Percentiles rank a stretch among this genome's conserved stretches.
Evolutionary conservation across 2,329 filamentous ascomycete genomes (phyloP).

Genomic region (Fusarium luffae): DNA sequence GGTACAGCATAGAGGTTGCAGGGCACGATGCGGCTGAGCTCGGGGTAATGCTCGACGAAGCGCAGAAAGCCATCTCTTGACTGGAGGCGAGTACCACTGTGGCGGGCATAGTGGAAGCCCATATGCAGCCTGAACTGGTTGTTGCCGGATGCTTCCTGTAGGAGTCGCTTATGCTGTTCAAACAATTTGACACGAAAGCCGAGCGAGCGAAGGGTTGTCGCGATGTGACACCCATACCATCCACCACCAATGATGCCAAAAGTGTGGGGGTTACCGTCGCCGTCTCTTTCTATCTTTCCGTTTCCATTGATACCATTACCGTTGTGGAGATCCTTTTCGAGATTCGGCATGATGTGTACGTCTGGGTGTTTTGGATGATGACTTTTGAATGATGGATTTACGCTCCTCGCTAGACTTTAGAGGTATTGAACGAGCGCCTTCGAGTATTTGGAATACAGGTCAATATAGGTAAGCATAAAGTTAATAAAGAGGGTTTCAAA

Average conservation of each 20-base stretch:
- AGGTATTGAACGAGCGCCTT: no score
- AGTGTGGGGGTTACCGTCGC: background rate
- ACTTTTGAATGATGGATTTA: no score
- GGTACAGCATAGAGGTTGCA: conserved; percentile 4
- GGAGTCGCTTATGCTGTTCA: background rate
- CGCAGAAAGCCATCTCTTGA: background rate
- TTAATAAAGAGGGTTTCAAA: no score
- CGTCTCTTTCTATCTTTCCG: background rate
- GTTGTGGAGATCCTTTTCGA: background rate
- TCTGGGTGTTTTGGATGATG: background rate
- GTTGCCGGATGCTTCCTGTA: conserved; percentile 11
- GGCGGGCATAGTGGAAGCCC: conserved; percentile 10
- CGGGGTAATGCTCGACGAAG: conserved; percentile 2
- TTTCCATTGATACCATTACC: background rate
- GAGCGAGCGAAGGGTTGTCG: background rate
- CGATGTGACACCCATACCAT: conserved; percentile 12
- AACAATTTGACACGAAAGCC: conserved; percentile 1
- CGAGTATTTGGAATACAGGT: no score
- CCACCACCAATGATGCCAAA: conserved; percentile 4
- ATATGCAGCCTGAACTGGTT: conserved; percentile 11
- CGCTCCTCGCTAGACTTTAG: no score
- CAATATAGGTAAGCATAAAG: no score
- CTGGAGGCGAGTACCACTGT: conserved; percentile 1
- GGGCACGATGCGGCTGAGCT: background rate
- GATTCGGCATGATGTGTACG: background rate